Evolutionary conservation across 352 stramenopile genomes (phyloP), one percentile per base, ranked within the genome.

Genomic region (Vaucheria bursata): DNA sequence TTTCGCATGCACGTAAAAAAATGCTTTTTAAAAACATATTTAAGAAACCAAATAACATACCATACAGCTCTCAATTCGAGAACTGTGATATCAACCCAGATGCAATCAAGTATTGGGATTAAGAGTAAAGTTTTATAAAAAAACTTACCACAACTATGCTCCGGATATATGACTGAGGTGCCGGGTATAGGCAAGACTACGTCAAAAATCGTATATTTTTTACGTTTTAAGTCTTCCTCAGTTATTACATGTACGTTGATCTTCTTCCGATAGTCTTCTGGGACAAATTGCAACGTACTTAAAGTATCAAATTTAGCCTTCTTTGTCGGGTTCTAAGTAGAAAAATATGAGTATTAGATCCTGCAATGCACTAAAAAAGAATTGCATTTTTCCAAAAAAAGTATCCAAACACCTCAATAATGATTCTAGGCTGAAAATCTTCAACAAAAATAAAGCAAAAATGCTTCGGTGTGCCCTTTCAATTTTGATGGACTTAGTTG

Each of bases 161-260:
- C 37, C 2, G 53, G 53, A 34, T 68, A 68, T 2, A 68, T 2
- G 2, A 68, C 8, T 7, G 31, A 37, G 53, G 37, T 34, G 8
- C 95, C 95, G 2, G 94, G 91, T 12, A 98, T 87, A 31, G 95
- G 95, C n/a, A 98, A 85, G 36, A 98, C 93, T 50, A 98, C 90
- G 80, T 98, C 95, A 71, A 90, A 90, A 67, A 98, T 92, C 34
- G 84, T 89, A 85, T 91, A 98, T 66, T 74, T 83, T 69, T 80
- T 77, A 34, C 90, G 75, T n/a, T 85, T 77, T 45, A 96, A 71
- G 82, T 97, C 96, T n/a, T 92, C 88, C 52, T 89, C 85, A 0
- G 90, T 95, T 1, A 97, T 85, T 31, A 96, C 81, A 82, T 86
- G 78, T 67, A 90, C 89, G 37, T 45, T 31, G 0, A 73, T n/a